Base-by-base conservation (phyloP, 2,329 filamentous ascomycete species). In the Blastomyces percursus region DNA sequence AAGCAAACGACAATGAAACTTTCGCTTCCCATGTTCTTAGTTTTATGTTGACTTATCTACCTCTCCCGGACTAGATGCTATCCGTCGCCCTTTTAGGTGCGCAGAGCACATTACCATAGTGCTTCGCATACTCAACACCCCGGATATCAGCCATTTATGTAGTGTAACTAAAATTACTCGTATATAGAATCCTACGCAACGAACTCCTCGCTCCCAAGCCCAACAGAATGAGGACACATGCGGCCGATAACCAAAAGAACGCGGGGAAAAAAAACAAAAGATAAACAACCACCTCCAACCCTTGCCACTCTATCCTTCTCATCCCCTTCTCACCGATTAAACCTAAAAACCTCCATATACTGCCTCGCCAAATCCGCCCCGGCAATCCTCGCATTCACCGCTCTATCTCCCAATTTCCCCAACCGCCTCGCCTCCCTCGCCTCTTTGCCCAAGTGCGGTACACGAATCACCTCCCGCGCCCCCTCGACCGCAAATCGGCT, bases 271-370 rank as follows among this genome's bases (percentile, higher is more conserved):
- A 19, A 19, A 19, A 11, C 6, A 16, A 44, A 14, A 19, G 16
- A 32, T 32, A 27, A 42, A 57, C n/a, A 38, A 27, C 19, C n/a
- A 24, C 19, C 38, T 19, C 14, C 16, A 19, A 35, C n/a, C 35
- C 35, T 14, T 42, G 35, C 38, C 46, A 19, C 8, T 19, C 40
- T 19, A 42, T 59, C 57, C 38, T 63, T 50, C 42, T 35, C 44
- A 51, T 40, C 51, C 57, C 24, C 54, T 44, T 30, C 14, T 69
- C 62, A 78, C 62, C 75, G 71, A 67, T 75, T 77, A 58, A 78
- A 77, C 44, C 75, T 71, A 63, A 78, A 71, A 58, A 77, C 73
- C 68, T 78, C 76, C 74, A 78, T 77, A 65, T 76, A 78, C 66
- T 78, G 76, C 64, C 75, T 75, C 27, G 75, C 75, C 63, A 77